Conservation (phyloP, 345 rosid genomes). For the Syzygium oleosum region DNA sequence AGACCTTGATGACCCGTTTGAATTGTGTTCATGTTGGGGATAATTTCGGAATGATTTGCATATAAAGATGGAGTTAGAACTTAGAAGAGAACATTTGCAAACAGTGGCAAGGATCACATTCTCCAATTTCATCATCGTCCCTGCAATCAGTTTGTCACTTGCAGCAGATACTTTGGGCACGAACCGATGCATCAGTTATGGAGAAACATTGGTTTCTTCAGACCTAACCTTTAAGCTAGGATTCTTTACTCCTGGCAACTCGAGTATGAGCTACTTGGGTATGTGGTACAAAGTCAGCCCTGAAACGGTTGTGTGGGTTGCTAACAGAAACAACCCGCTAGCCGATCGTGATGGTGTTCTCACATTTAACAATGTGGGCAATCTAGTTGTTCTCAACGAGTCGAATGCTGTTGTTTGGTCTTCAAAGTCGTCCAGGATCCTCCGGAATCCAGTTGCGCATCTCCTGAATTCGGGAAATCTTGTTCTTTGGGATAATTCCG, state of each 20-base stretch:
- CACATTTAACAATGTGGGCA: background rate
- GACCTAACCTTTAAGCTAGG: constrained; percentile 6
- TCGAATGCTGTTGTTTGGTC: constrained; percentile 3
- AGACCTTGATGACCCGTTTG: background rate
- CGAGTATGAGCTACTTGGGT: constrained; percentile 20
- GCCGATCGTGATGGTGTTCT: background rate
- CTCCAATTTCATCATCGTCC: background rate
- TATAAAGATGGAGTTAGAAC: background rate
- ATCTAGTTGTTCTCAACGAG: constrained; percentile 1
- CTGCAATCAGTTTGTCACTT: background rate
- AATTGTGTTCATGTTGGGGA: background rate
- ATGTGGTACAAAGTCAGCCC: constrained; percentile 19
- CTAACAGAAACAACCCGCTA: constrained; percentile 22
- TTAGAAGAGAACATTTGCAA: background rate
- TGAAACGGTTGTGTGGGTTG: constrained; percentile 23
- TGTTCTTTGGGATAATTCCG: background rate
- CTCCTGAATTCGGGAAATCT: constrained; percentile 27
- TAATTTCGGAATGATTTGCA: background rate
- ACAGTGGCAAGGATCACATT: background rate
- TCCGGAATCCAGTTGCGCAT: constrained; percentile 6
- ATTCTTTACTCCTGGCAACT: constrained; percentile 8
- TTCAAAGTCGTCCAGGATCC: constrained; percentile 1
- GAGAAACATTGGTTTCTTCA: too few species aligned
- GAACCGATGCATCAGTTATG: too few species aligned
- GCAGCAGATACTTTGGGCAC: too few species aligned